Base-by-base conservation (phyloP, 306 rosid species). In the Pachyrhizus erosus region DNA sequence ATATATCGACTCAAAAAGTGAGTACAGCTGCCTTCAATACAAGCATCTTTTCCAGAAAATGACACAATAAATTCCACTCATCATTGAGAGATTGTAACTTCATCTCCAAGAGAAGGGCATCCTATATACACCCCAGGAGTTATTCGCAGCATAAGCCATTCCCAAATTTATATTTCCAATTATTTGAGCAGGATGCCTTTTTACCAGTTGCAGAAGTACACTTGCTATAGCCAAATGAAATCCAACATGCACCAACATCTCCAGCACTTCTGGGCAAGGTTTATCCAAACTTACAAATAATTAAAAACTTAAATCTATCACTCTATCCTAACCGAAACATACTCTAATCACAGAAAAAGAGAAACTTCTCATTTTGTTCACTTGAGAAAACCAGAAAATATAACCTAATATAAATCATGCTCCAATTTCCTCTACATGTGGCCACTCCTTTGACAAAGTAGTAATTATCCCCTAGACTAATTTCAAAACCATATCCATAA, bases 31-130 rank as follows among this genome's bases (percentile, higher is more conserved):
- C 23, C 70, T 34, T 24, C 81, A 77, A 43, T 9, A 43, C 21
- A 64, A 65, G 73, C 75, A 81, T 48, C 69, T 39, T 43, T 62
- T 67, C 79, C 15, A 1, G 70, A 23, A 2, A 65, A 37, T 14
- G 33, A 75, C 77, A 33, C 31, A 14, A 57, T 33, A 39, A 54
- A 75, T 18, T 54, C 54, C 45, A 67, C 48, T 80, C 69, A 33
- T 76, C 61, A n/a, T 54, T 29, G 67, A 70, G 74, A 74, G 72
- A 67, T 51, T 48, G 61, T 61, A 86, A 68, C 84, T 82, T 83
- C 43, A 58, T 71, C 76, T 85, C 73, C 61, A 73, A 80, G 76
- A 86, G 68, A 40, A 54, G 74, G 62, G 65, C 33, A 65, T 78
- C 80, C 80, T 52, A 77, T 65, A 70, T 58, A 65, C 58, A 81